Conservation (phyloP, 352 stramenopile species). For the Hyaloperonospora brassicae region DNA sequence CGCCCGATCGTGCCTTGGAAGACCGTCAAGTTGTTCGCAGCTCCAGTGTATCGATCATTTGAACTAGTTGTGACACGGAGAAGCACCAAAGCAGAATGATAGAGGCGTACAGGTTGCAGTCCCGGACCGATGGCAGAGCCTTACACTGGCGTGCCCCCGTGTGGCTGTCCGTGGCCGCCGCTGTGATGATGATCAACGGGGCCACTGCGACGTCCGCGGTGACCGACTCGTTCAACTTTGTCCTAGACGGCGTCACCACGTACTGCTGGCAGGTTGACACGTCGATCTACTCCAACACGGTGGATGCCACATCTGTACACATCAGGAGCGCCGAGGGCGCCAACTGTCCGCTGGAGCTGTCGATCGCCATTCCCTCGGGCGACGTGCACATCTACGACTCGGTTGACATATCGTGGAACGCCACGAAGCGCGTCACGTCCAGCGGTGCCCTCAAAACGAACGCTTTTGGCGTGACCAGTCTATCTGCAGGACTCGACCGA, state of each 20-base stretch:
- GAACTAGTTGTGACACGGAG: background rate
- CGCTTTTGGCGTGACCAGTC: constrained; percentile 35
- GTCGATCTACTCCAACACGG: constrained; percentile 43
- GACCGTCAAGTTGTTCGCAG: constrained; percentile 9
- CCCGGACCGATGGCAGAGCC: constrained; percentile 4
- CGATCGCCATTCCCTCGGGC: constrained; percentile 32
- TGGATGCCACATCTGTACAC: constrained; percentile 32
- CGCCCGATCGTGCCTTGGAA: constrained; percentile 11
- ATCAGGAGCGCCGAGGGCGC: constrained; percentile 33
- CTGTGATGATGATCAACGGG: constrained; percentile 17
- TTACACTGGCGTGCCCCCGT: constrained; percentile 3
- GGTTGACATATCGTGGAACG: constrained; percentile 60
- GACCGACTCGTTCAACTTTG: constrained; percentile 14
- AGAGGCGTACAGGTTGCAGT: constrained; percentile 9
- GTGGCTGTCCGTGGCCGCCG: constrained; percentile 7
- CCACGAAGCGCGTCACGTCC: constrained; percentile 34
- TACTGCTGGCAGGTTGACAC: constrained; percentile 55
- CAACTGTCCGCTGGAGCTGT: constrained; percentile 44
- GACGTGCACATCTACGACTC: constrained; percentile 51
- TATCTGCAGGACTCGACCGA: constrained; percentile 39
- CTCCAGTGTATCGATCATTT: constrained; percentile 16
- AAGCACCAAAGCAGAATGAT: constrained; percentile 11
- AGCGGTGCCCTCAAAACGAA: constrained; percentile 33
- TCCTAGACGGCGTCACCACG: constrained; percentile 39
- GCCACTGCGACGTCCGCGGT: constrained; percentile 11